Base-by-base conservation (phyloP, 2,329 filamentous ascomycete species). In the Lachnellula suecica region DNA sequence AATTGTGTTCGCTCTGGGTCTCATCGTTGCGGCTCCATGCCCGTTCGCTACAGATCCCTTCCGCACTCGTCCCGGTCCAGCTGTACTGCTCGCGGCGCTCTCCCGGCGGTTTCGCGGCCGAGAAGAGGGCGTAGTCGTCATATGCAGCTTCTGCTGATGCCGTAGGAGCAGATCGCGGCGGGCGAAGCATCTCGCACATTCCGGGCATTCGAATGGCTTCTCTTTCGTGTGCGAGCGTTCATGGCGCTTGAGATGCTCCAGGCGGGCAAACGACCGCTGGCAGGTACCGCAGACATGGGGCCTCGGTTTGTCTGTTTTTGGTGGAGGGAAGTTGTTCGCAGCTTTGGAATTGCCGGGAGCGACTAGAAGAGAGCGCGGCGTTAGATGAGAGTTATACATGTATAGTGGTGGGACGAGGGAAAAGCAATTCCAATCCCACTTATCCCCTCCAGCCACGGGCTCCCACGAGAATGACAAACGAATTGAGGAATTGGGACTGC, bases 121-220 rank as follows among this genome's bases (percentile, higher is more conserved):
- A 42, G 91, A 87, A 5, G 91, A 91, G 5, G 94, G 89, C 0
- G 91, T 91, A 11, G 90, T 89, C 23, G 91, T 91, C 79, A 96
- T 91, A 70, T 99, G 94, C 44, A 99, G 82, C 78, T 99, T 99
- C 78, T 99, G 94, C 79, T 99, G 94, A 73, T 99, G 94, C 54
- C 94, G 85, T 60, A 99, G 77, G 50, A 99, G 80, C 61, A 99
- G 74, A 71, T 99, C 94, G 60, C 94, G 85, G 56, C 94, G 85
- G 54, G 94, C 94, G 72, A 99, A 99, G 74, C 94, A 97, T 73
- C 94, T 79, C 34, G 90, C 82, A 72, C 94, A 99, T 71, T 97
- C 91, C 24, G 91, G 90, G 66, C 94, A 99, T 72, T 97, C 91
- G 65, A 99, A 99, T 1, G 94, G 94, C 77, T 99, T 99, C 74